Percentiles rank a stretch among this genome's conserved stretches.
phyloP scores from a whole-genome alignment of 2,329 filamentous ascomycete genomes.

The Phyllosticta capitalensis region DNA sequence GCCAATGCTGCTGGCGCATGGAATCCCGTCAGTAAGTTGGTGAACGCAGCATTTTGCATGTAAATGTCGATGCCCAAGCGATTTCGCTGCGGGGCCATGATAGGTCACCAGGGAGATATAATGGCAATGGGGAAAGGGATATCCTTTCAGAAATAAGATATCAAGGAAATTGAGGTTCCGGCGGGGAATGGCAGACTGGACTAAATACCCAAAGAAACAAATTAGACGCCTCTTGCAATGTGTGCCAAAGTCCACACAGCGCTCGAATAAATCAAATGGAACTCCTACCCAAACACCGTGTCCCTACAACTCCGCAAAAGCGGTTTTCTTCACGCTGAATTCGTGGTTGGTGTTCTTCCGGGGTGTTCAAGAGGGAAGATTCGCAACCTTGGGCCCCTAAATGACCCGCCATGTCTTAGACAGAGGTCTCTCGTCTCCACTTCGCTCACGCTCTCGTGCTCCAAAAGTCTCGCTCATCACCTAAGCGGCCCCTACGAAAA shows the following conservation, averaged over 20 bases:
- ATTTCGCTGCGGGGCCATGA: not conserved
- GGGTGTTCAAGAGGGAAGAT: not conserved
- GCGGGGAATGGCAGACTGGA: not conserved
- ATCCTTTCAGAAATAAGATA: not conserved
- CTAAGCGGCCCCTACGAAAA: slow-evolving; percentile 51
- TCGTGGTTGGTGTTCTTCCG: not conserved
- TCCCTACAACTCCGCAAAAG: not conserved
- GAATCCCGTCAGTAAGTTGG: slow-evolving; percentile 2
- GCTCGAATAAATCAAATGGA: not conserved
- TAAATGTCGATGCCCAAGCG: not conserved
- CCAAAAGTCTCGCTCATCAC: not conserved
- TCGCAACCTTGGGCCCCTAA: not conserved
- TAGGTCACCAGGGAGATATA: not conserved
- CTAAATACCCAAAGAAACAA: not conserved
- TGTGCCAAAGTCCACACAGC: not conserved
- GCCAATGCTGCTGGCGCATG: not conserved
- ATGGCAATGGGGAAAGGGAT: not conserved
- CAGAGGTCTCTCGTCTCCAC: not conserved
- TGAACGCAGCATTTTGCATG: not conserved
- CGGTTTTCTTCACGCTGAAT: not conserved
- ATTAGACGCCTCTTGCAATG: not conserved
- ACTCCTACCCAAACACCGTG: not conserved
- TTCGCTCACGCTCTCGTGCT: not conserved
- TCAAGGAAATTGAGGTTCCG: not conserved
- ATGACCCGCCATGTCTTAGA: not conserved